Base-by-base conservation (phyloP, 768 basidiomycete genomes). In the Neoboletus magnificus region DNA sequence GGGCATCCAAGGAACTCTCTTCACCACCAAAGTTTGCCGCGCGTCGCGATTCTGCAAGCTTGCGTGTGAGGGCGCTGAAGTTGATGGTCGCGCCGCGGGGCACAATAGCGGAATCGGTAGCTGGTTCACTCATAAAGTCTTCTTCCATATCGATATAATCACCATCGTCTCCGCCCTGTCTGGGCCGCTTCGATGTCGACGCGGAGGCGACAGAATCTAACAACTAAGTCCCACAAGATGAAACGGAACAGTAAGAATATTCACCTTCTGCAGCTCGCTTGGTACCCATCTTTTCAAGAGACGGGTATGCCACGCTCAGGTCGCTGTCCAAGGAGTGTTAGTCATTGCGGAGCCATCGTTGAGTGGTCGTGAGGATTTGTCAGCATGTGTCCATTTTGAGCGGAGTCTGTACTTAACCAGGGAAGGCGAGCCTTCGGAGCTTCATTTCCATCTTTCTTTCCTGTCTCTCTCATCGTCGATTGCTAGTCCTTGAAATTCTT, bases 61-160 rank as follows among this genome's bases (percentile, higher is more conserved):
- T 91, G 61, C 91, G 85, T 3, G 88, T 89, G 39, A 93, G 75
- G 1, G 89, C 91, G 64, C 84, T 88, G 70, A 93, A 84, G 62
- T 93, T 93, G 69, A 93, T 93, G n/a, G 87, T 93, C 23, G 87
- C 85, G 30, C 81, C 77, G 16, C 81, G 81, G 23, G 89, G 87
- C 18, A 91, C 76, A 40, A 89, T 62, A 30, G 77, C 62, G 3
- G 72, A 60, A 47, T 75, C 71, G 12, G 66, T 59, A 11, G 67
- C 66, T 4, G 65, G 65, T 46, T 73, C 68, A 69, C 62, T 70
- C 6, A 40, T 58, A 55, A 82, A 77, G 56, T 85, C 84, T 58
- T 84, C 82, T 59, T 83, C 77, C 33, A 82, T 75, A 43, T 85
- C 79, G 27, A 83, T 59, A 57, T 84, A 81, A 35, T 86, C 85